A percentile compares a stretch with the other conserved stretches of the same genome.
These are phyloP conservation scores for Phyllosticta citriasiana DNA, from an alignment of 2,329 filamentous ascomycete species.

Conservation along the genomic window DNA sequence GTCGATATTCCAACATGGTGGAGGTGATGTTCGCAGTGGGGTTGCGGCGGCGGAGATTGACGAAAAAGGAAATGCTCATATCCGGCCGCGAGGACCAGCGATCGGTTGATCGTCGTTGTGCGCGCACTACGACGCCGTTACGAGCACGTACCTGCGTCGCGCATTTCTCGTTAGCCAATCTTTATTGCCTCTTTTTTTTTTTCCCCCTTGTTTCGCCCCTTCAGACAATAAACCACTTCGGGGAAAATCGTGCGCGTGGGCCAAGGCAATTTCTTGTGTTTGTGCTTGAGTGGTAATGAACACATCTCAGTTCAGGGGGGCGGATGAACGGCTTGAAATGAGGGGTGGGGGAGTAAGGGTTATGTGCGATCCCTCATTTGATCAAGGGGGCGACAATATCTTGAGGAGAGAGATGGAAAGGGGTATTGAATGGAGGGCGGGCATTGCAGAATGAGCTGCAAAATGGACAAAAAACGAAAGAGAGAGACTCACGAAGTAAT, in stretches of 20 bases:
- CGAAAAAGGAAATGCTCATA: neutral
- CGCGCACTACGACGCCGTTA: conserved; percentile 20
- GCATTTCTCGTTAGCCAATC: neutral
- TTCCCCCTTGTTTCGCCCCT: neutral
- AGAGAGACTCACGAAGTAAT: conserved; percentile 45
- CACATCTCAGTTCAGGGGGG: neutral
- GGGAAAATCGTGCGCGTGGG: neutral
- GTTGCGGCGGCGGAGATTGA: neutral
- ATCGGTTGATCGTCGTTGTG: neutral
- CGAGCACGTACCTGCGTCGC: conserved; percentile 27
- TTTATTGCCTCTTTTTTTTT: neutral
- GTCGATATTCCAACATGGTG: neutral
- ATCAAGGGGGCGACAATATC: neutral
- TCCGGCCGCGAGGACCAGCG: neutral
- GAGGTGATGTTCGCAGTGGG: neutral
- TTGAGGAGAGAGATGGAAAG: neutral
- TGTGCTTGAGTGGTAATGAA: neutral
- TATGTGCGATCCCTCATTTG: neutral
- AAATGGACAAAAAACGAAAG: conserved; percentile 6
- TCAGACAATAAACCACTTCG: neutral
- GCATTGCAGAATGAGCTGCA: neutral
- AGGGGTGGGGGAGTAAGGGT: neutral
- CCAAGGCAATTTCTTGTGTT: neutral
- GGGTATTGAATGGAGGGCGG: neutral
- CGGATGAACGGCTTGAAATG: neutral